Conservation (phyloP, 2,329 filamentous ascomycete species). For the Nothomitra cinnamomea region DNA sequence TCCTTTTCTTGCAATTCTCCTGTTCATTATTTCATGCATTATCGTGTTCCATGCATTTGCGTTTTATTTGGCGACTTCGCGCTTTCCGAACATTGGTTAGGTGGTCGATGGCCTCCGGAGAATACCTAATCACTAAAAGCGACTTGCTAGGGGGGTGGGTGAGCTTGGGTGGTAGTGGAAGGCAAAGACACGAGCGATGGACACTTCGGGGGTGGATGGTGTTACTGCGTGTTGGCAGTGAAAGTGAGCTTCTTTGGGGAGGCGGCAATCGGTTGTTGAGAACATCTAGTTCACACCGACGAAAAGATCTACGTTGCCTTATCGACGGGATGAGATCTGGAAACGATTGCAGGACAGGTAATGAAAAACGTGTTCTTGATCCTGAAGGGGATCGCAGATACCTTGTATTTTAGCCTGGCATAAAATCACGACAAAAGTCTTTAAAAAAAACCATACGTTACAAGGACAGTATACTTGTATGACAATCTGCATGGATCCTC, state of each 20-base stretch:
- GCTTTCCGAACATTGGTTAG: neutral
- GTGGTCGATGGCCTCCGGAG: neutral
- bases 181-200: neutral
- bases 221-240: neutral
- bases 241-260: neutral
- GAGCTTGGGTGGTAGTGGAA: too few species aligned
- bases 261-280: neutral
- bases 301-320: neutral
- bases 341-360: neutral
- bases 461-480: neutral
- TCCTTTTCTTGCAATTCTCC: neutral
- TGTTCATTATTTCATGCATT: slow-evolving; percentile 2
- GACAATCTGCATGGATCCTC: neutral
- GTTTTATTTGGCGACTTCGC: neutral
- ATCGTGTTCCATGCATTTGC: neutral
- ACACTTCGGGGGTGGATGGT: neutral
- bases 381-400: too few species aligned
- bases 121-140: slow-evolving; percentile 2
- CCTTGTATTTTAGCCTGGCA: too few species aligned
- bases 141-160: neutral
- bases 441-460: too few species aligned
- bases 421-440: too few species aligned
- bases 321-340: neutral
- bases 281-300: neutral
- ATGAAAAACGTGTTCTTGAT: too few species aligned